Conservation (phyloP, 148 eudicot species). For the Fagopyrum homotropicum region DNA sequence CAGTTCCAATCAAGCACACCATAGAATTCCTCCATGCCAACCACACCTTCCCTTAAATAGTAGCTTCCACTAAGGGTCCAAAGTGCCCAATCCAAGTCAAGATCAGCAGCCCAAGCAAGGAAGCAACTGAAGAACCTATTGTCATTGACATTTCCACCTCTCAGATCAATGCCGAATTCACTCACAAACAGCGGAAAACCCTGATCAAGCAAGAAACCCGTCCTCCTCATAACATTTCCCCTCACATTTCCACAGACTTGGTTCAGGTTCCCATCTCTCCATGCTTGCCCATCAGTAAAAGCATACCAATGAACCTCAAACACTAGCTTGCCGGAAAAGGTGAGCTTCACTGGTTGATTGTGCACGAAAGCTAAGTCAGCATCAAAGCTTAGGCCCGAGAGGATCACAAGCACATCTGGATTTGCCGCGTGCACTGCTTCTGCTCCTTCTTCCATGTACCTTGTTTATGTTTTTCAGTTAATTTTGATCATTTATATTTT, state of each 20-base stretch:
- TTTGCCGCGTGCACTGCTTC: conserved; percentile 87
- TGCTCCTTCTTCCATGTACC: conserved; percentile 82
- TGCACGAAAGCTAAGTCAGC: conserved; percentile 53
- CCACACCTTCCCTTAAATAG: conserved; percentile 58
- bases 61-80: conserved; percentile 86
- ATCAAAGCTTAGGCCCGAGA: conserved; percentile 70
- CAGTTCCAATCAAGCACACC: conserved; percentile 61
- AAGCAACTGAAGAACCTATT: conserved; percentile 76
- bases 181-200: conserved; percentile 84
- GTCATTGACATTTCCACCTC: conserved; percentile 61
- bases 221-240: conserved; percentile 29
- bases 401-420: conserved; percentile 61
- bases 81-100: conserved; percentile 76
- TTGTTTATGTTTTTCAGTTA: background rate
- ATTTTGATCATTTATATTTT: background rate
- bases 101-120: conserved; percentile 61
- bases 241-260: conserved; percentile 50
- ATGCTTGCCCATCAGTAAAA: conserved; percentile 38
- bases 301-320: conserved; percentile 85
- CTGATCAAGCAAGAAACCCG: conserved; percentile 49
- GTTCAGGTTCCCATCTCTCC: conserved; percentile 56
- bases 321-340: conserved; percentile 49
- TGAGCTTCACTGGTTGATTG: conserved; percentile 27
- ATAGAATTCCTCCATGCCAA: conserved; percentile 55
- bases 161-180: conserved; percentile 75